Percentiles rank a stretch among this genome's conserved stretches.
Evolutionary conservation across 2,329 filamentous ascomycete species (phyloP).

Genomic region (Aspergillus jensenii): DNA sequence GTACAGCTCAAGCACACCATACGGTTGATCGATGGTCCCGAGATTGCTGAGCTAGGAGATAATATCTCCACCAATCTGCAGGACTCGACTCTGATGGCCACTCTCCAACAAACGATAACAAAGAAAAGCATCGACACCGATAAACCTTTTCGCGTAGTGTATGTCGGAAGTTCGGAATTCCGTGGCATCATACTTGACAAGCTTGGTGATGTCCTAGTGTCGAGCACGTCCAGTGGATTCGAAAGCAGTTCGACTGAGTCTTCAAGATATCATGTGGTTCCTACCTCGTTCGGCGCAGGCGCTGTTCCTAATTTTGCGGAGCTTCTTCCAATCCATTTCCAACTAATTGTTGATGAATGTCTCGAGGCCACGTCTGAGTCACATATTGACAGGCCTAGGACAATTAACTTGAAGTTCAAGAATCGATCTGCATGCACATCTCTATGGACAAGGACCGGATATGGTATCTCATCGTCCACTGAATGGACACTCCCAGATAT

Average conservation of each 20-base stretch:
- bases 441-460: slow-evolving; percentile 36
- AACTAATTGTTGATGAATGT: slow-evolving; percentile 51
- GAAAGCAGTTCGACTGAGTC: slow-evolving; percentile 39
- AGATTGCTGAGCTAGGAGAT: slow-evolving; percentile 29
- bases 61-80: slow-evolving; percentile 27
- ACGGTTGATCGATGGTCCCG: slow-evolving; percentile 32
- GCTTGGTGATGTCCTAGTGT: slow-evolving; percentile 48
- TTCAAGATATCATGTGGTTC: slow-evolving; percentile 49
- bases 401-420: slow-evolving; percentile 41
- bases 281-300: slow-evolving; percentile 47
- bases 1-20: slow-evolving; percentile 46
- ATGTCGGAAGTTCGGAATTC: slow-evolving; percentile 40
- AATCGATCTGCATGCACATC: slow-evolving; percentile 39
- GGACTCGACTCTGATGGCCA: slow-evolving; percentile 37
- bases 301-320: slow-evolving; percentile 48
- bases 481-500: slow-evolving; percentile 48
- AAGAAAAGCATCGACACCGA: slow-evolving; percentile 40
- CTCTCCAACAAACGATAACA: slow-evolving; percentile 46
- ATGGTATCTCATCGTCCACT: slow-evolving; percentile 37
- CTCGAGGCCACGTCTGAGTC: slow-evolving; percentile 31
- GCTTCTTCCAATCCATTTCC: slow-evolving; percentile 48
- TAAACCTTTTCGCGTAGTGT: slow-evolving; percentile 46
- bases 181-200: slow-evolving; percentile 47
- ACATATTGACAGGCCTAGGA: slow-evolving; percentile 25
- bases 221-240: slow-evolving; percentile 34